Evolutionary conservation across 768 basidiomycete genomes (phyloP).

Genomic region (Suillus spraguei): DNA sequence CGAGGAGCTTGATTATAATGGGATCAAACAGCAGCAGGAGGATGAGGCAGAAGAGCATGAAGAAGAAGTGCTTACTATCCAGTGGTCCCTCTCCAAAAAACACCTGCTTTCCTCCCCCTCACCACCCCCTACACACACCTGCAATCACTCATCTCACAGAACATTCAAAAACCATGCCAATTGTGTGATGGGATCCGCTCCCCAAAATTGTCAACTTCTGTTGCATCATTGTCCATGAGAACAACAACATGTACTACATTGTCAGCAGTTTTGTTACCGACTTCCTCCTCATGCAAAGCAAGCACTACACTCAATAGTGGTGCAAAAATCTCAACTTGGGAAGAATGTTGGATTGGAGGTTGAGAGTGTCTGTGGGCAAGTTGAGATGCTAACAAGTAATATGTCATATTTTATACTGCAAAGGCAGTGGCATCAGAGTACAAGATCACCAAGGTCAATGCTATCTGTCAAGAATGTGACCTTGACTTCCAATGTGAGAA

Average conservation of each 20-base stretch:
- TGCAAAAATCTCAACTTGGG: too few relatives aligned
- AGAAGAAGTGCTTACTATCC: not conserved
- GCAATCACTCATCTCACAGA: too few relatives aligned
- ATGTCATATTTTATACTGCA: not conserved
- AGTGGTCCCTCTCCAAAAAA: not conserved
- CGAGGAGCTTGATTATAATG: too few relatives aligned
- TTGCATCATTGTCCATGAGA: not conserved
- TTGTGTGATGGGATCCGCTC: not conserved
- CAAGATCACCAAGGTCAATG: too few relatives aligned
- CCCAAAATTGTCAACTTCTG: not conserved
- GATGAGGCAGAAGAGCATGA: not conserved
- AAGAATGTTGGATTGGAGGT: too few relatives aligned
- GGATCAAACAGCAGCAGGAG: not conserved
- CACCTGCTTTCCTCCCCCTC: not conserved
- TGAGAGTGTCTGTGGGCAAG: not conserved
- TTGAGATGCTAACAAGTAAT: not conserved
- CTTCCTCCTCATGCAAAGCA: not conserved
- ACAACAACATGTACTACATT: not conserved
- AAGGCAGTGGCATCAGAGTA: not conserved
- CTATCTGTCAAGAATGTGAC: too few relatives aligned
- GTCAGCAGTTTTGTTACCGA: not conserved
- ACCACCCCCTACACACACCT: not conserved
- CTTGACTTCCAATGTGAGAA: too few relatives aligned
- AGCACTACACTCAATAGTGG: not conserved
- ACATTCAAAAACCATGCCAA: not conserved